These are phyloP conservation scores for Cubamyces lactineus DNA, from an alignment of 768 basidiomycete genomes.

Conservation along the genomic window DNA sequence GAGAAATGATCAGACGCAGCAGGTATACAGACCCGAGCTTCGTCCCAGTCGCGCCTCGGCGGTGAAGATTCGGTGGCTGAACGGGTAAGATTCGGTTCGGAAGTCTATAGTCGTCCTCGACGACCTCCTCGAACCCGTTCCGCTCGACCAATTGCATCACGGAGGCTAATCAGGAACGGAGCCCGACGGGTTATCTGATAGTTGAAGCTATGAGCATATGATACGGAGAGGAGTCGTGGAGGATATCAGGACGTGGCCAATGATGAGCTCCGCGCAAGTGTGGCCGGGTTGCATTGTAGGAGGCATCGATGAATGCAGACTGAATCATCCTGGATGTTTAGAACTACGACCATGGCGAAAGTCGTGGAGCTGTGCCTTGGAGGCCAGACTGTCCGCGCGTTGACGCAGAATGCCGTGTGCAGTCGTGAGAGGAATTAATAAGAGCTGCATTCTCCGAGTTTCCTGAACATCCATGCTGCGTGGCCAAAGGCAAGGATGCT, in stretches of 20 bases:
- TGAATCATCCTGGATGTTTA: neutral
- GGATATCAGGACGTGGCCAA: neutral
- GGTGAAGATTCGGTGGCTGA: conserved; percentile 33
- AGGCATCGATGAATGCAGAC: neutral
- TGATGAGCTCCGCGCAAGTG: neutral
- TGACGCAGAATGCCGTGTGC: no score
- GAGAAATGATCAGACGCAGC: conserved; percentile 14
- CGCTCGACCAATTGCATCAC: conserved; percentile 9
- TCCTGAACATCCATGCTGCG: no score
- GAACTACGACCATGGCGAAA: no score
- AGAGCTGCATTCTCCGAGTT: no score
- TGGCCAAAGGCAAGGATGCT: no score
- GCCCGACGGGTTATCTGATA: conserved; percentile 1
- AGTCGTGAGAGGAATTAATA: no score
- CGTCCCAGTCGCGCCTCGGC: conserved; percentile 23
- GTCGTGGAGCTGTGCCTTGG: no score
- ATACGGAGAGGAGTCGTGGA: conserved; percentile 1
- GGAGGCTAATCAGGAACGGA: conserved; percentile 1
- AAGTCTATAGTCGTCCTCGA: conserved; percentile 13
- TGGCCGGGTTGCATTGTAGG: neutral
- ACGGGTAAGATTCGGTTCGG: conserved; percentile 34
- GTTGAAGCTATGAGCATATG: conserved; percentile 14
- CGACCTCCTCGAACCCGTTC: neutral
- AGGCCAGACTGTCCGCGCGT: no score
- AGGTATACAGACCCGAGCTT: conserved; percentile 20